Evolutionary conservation across 495 filamentous ascomycete genomes (phyloP), one percentile per base, ranked within the genome.

Genomic region (Xylaria curta): DNA sequence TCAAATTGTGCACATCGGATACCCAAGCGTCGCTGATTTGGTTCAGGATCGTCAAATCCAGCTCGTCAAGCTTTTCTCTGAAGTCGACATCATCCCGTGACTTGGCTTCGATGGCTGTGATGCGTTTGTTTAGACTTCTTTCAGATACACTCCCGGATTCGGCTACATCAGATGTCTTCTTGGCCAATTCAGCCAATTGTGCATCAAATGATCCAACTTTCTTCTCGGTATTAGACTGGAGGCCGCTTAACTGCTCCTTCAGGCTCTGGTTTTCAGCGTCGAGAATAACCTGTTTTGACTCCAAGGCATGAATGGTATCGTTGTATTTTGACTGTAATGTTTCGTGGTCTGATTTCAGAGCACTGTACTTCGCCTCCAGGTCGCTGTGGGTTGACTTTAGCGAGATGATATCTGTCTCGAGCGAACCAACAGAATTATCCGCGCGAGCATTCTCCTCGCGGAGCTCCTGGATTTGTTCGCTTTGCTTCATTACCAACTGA

Each of bases 11-110:
- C 8, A 67, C 70, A 31, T 10, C 36, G 8, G 19, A 19, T 3
- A 74, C 69, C 77, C 77, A 79, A 3, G 66, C 58, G 15, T 73
- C 70, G 2, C 70, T 54, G 1, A 79, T 73, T 33, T 79, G 75
- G 38, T 76, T 73, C 6, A 72, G 72, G 0, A 69, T 71, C 12
- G 61, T 53, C 69, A 78, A 68, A 17, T 79, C 77, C 15, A 79
- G 63, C n/a, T 76, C 72, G 46, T 75, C 74, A 51, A 78, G 68
- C 63, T 75, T 76, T 9, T 60, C 69, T 42, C 66, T 66, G 36
- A 60, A 24, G 1, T 66, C 62, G 8, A 60, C 69, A 64, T 71
- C 66, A 28, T 71, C 59, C 33, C 58, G 71, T 0, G 74, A 26
- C 28, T 72, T 71, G 47, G 61, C 31, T 26, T 61, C 69, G 38